Percentiles rank a stretch among this genome's conserved stretches.
These are phyloP conservation scores for Paracoccidioides brasiliensis DNA, from an alignment of 2,329 filamentous ascomycete genomes.

Conservation along the genomic window DNA sequence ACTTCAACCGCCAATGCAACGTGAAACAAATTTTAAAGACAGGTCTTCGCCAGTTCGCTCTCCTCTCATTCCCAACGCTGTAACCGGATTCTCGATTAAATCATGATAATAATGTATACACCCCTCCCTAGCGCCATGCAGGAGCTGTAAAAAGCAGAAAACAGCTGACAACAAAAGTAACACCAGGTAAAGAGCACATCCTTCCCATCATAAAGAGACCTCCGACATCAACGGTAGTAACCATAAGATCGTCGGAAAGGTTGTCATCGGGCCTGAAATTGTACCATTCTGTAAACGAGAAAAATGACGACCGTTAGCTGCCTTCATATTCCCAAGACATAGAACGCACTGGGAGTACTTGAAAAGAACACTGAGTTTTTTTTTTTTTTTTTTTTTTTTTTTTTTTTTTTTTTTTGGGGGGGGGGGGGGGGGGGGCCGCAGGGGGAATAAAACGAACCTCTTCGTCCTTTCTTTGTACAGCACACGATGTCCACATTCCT, in stretches of 20 bases:
- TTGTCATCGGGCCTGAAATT: constrained; percentile 80
- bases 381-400: no score
- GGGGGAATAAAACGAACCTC: constrained; percentile 49
- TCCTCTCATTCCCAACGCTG: neutral
- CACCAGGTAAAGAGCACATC: neutral
- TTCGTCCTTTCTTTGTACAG: constrained; percentile 97
- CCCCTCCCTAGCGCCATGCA: constrained; percentile 10
- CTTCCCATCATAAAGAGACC: neutral
- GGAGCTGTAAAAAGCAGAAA: constrained; percentile 5
- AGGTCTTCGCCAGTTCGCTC: neutral
- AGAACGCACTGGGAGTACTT: neutral
- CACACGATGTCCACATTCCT: constrained; percentile 87
- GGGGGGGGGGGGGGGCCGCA: neutral
- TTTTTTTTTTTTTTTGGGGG: no score
- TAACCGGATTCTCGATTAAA: neutral
- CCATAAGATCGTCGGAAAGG: neutral
- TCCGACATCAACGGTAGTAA: neutral
- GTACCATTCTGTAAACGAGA: constrained; percentile 63
- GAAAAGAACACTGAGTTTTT: no score
- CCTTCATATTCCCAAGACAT: neutral
- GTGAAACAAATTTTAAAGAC: neutral
- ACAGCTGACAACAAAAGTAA: neutral
- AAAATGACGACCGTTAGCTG: neutral
- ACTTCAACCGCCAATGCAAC: neutral
- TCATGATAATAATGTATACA: constrained; percentile 14